These are phyloP conservation scores for Erysimum cheiranthoides DNA, from an alignment of 345 rosid species.

Conservation along the genomic window DNA sequence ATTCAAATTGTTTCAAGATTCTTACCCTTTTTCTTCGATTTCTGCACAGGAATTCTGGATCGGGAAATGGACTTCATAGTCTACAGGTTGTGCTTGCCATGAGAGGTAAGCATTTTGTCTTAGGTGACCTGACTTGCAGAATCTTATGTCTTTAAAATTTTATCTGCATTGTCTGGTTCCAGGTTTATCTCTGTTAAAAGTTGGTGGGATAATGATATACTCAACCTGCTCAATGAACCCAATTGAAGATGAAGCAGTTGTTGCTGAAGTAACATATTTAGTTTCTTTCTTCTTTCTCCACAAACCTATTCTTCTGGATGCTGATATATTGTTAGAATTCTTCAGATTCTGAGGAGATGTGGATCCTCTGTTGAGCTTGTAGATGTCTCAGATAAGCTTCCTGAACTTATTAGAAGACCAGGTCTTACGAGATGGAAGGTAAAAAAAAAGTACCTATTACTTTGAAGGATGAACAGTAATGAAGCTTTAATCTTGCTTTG, in stretches of 20 bases:
- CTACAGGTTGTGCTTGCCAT: constrained; percentile 87
- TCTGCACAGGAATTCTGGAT: constrained; percentile 74
- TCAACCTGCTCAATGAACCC: constrained; percentile 99
- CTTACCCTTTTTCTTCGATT: constrained; percentile 28
- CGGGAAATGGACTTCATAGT: constrained; percentile 88
- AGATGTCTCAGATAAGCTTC: constrained; percentile 79
- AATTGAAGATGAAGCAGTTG: constrained; percentile 96
- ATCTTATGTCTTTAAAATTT: background rate
- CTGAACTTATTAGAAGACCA: constrained; percentile 82
- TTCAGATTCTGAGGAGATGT: constrained; percentile 81
- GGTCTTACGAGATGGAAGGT: constrained; percentile 96
- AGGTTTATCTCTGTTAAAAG: constrained; percentile 87
- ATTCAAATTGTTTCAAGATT: constrained; percentile 15
- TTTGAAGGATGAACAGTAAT: constrained; percentile 1
- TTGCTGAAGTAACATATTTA: constrained; percentile 70
- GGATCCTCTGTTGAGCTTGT: constrained; percentile 83
- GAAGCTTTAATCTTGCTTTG: background rate
- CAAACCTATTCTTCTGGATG: background rate
- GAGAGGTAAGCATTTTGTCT: constrained; percentile 61
- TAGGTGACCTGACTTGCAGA: background rate
- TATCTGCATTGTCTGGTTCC: constrained; percentile 27
- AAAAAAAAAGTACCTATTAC: background rate
- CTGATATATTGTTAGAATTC: constrained; percentile 26
- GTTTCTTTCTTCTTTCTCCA: constrained; percentile 5
- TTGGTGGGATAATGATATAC: constrained; percentile 97